Evolutionary conservation across 352 stramenopile genomes (phyloP), one percentile per base, ranked within the genome.

Genomic region (Peronospora belbahrii): DNA sequence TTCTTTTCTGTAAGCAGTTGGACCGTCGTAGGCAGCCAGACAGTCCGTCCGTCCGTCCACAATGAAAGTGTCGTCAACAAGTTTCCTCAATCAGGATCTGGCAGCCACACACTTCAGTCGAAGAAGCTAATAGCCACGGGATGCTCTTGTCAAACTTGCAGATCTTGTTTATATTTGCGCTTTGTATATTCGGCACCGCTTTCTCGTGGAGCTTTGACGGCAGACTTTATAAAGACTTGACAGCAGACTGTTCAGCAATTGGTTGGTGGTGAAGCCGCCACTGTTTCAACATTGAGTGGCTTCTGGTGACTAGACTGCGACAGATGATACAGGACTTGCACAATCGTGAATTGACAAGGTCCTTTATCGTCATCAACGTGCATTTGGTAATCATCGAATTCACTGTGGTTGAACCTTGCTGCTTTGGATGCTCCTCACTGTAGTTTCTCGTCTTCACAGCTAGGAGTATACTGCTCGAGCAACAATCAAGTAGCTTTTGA

Each of bases 61-160:
- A n/a, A n/a, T n/a, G n/a, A n/a, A n/a, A n/a, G n/a, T n/a, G n/a
- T n/a, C n/a, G n/a, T n/a, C n/a, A n/a, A n/a, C n/a, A n/a, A n/a
- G n/a, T n/a, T n/a, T n/a, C n/a, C n/a, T n/a, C n/a, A n/a, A n/a
- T 87, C 74, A 0, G 78, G 78, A 24, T 92, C 79, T 46, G 97
- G 70, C 11, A 97, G 67, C 69, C 83, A 96, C 65, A 94, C 88
- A 23, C 81, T 86, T 14, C 97, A 51, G 60, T 97, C 91, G 52
- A 89, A 89, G 62, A 89, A 89, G 63, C 69, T 89, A 67, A 94
- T 96, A 11, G 81, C 74, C 77, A 97, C 93, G 19, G 91, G 10
- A 98, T 80, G 6, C 84, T 89, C 47, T 95, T 82, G 54, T 98
- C 92, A 53, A 98, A 97, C 61, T 93, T 82, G 46, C 72, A 85